Conservation (phyloP, 257 asterid genomes). For the Parsonsia alboflavescens region DNA sequence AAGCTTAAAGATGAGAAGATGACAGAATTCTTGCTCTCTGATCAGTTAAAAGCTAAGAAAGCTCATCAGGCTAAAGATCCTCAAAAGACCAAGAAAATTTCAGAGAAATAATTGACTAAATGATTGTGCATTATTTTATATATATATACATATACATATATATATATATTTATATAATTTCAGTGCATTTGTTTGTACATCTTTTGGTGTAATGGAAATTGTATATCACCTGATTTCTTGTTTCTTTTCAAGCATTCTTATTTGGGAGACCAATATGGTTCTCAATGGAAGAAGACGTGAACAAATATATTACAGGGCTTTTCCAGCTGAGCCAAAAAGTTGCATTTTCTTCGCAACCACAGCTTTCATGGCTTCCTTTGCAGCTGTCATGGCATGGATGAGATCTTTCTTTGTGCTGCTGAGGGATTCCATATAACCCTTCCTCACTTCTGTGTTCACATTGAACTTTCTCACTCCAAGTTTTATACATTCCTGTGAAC, state of each 20-base stretch:
- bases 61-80: constrained; percentile 19
- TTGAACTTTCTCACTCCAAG: constrained; percentile 86
- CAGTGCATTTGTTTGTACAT: background rate
- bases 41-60: constrained; percentile 79
- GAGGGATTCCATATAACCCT: constrained; percentile 73
- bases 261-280: background rate
- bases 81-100: background rate
- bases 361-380: constrained; percentile 87
- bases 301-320: constrained; percentile 29
- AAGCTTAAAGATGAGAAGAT: constrained; percentile 85
- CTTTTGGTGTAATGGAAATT: background rate
- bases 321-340: constrained; percentile 90
- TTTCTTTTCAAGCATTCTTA: background rate
- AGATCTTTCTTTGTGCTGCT: constrained; percentile 54
- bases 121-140: too few species aligned
- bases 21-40: constrained; percentile 66
- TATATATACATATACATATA: too few species aligned
- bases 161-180: too few species aligned
- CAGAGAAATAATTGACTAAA: background rate
- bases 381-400: constrained; percentile 60
- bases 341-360: constrained; percentile 85
- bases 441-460: constrained; percentile 89
- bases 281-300: background rate
- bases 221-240: background rate
- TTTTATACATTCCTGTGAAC: constrained; percentile 63